Evolutionary conservation across 2,329 filamentous ascomycete genomes (phyloP).

Genomic region (Paraconiothyrium brasiliense): DNA sequence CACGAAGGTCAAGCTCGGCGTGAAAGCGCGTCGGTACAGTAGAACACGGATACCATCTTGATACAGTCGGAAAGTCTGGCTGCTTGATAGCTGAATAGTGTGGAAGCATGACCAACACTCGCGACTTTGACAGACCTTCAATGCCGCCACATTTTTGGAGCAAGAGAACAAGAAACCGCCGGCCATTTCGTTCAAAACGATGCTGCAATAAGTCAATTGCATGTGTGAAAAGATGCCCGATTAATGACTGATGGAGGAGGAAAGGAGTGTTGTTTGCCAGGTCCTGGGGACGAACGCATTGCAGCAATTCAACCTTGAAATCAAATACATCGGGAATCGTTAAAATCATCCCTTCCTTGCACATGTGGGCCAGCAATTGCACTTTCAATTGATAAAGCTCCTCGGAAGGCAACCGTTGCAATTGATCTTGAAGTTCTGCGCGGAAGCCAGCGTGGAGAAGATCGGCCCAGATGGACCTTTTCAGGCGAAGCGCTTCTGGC

Average conservation of each 20-base stretch:
- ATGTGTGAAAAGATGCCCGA: not conserved
- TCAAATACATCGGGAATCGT: too few species aligned
- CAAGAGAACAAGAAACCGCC: not conserved
- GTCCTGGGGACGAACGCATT: not conserved
- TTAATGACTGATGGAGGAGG: not conserved
- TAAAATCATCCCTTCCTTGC: too few species aligned
- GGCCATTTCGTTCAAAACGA: not conserved
- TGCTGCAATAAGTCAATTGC: not conserved
- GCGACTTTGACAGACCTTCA: not conserved
- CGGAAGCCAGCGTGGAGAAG: too few species aligned
- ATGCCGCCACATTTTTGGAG: not conserved
- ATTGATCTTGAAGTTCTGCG: too few species aligned
- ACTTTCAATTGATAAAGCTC: not conserved
- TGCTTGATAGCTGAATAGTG: not conserved
- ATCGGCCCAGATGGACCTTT: too few species aligned
- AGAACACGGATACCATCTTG: too few species aligned
- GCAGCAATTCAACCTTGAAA: not conserved
- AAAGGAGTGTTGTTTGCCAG: not conserved
- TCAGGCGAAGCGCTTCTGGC: not conserved
- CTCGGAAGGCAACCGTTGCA: too few species aligned
- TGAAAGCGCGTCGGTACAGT: not conserved
- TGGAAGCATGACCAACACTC: not conserved
- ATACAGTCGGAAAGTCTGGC: too few species aligned
- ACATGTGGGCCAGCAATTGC: not conserved
- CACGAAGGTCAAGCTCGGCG: too few species aligned